These are phyloP conservation scores for Barbarea vulgaris DNA, from an alignment of 345 rosid genomes.

Conservation along the genomic window DNA sequence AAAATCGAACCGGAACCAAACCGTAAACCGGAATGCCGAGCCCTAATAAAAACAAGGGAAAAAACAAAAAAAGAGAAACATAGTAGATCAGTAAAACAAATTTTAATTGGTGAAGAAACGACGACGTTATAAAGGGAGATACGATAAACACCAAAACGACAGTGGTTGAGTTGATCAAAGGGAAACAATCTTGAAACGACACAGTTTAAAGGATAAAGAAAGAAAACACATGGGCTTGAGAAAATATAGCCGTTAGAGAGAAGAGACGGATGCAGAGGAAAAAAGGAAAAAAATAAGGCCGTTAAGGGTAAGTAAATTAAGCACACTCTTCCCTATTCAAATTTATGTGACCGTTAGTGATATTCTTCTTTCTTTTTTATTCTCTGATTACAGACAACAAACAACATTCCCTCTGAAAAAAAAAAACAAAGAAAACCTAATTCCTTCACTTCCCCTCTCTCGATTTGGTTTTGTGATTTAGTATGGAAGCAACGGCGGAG, in stretches of 20 bases:
- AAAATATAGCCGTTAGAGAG: slow-evolving; percentile 58
- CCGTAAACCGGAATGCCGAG: too few species aligned
- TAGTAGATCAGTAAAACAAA: too few species aligned
- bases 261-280: background rate
- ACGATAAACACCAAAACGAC: too few species aligned
- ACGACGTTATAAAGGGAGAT: too few species aligned
- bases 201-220: background rate
- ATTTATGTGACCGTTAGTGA: slow-evolving; percentile 60
- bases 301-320: slow-evolving; percentile 35
- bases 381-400: slow-evolving; percentile 20
- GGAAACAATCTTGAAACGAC: slow-evolving; percentile 5
- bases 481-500: slow-evolving; percentile 33
- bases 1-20: too few species aligned
- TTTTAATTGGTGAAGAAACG: too few species aligned
- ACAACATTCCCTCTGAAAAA: slow-evolving; percentile 26
- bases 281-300: slow-evolving; percentile 34
- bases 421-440: slow-evolving; percentile 22
- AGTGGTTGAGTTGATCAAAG: too few species aligned
- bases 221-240: background rate
- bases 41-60: too few species aligned
- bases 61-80: too few species aligned
- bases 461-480: background rate
- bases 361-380: slow-evolving; percentile 27
- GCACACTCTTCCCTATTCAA: slow-evolving; percentile 41
- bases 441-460: slow-evolving; percentile 4